Base-by-base conservation (phyloP, 2,329 filamentous ascomycete genomes). In the Cladobotryum mycophilum region DNA sequence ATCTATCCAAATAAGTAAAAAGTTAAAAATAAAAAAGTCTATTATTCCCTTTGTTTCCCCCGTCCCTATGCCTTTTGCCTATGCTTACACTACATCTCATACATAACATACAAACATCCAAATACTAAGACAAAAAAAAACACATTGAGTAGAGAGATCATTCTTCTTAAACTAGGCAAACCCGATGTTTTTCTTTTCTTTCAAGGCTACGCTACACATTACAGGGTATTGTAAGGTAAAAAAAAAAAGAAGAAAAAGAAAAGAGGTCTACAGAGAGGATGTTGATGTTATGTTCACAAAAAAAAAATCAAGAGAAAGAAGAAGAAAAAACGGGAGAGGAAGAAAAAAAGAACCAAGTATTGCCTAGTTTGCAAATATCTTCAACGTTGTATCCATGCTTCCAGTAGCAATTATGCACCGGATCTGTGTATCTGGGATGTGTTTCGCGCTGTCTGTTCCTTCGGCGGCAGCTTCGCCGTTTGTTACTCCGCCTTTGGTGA, bases 331-430 rank as follows among this genome's bases (percentile, higher is more conserved):
- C n/a, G 17, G 37, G 14, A 51, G 17, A 9, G 43, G 17, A 17
- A 34, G 4, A 41, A 37, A 52, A 48, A 45, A 35, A 43, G 14
- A 12, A 12, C 13, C 14, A 48, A 48, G 34, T 20, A 41, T 34
- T 51, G 15, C 41, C 53, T 59, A 76, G 60, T 75, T 76, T 48
- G 88, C 88, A 72, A 92, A 95, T 48, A 95, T 81, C 60, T 87
- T 79, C 56, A 95, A 80, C 57, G 84, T 88, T 65, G 84, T 73
- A 71, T 95, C 89, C 52, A 95, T 88, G 64, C 89, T 88, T 35
- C 88, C 89, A 3, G 89, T 95, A 8, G 89, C 90, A 60, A 96
- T 85, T 15, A 95, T 84, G 64, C 89, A 95, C 55, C 88, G 79
- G 55, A 95, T 89, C 57, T 83, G 82, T 43, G 82, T 75, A 52